Evolutionary conservation across 2,329 filamentous ascomycete genomes (phyloP), one percentile per base, ranked within the genome.

Genomic region (Drechslera avenae): DNA sequence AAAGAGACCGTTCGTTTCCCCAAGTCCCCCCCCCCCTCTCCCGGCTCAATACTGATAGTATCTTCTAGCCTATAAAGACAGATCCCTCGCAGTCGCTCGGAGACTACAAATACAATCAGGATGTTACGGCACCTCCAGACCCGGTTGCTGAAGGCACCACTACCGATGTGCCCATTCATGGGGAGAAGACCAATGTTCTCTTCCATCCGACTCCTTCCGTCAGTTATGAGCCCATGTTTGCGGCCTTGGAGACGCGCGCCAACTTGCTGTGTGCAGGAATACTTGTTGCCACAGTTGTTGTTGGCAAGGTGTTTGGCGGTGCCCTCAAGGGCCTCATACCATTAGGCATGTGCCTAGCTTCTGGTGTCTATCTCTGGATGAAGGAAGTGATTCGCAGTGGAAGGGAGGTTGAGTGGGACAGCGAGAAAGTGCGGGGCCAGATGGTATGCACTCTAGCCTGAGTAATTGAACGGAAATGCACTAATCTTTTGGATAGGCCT

Each of bases 201-300:
- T 97, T 97, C 74, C 93, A 97, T 73, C 93, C 94, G 13, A 97
- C 93, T 0, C 93, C 93, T 0, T 89, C 88, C 0, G 83, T 96
- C 60, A 91, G 87, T 76, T 96, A 91, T 68, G 90, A 96, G 73
- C 91, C 92, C 4, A 96, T 91, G 83, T 97, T 89, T 70, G 83
- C 80, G 16, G 75, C 83, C 10, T 74, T 97, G 50, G 91, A 97
- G 75, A 83, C 84, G 59, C 84, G 87, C 8, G 89, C 88, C n/a
- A 85, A 84, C 37, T 77, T 84, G 0, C 75, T 97, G 4, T 89
- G 88, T 59, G 76, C 81, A 9, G 87, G 80, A 7, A 86, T 96
- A 44, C 85, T 92, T 53, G 67, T 89, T 21, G 83, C 82, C 6
- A 91, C 96, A 48, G 75, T 96, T 21, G 76, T 96, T 18, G 71